A percentile compares a stretch with the other conserved stretches of the same genome.
Evolutionary conservation across 495 filamentous ascomycete genomes (phyloP).

Genomic region (Tuber brumale): DNA sequence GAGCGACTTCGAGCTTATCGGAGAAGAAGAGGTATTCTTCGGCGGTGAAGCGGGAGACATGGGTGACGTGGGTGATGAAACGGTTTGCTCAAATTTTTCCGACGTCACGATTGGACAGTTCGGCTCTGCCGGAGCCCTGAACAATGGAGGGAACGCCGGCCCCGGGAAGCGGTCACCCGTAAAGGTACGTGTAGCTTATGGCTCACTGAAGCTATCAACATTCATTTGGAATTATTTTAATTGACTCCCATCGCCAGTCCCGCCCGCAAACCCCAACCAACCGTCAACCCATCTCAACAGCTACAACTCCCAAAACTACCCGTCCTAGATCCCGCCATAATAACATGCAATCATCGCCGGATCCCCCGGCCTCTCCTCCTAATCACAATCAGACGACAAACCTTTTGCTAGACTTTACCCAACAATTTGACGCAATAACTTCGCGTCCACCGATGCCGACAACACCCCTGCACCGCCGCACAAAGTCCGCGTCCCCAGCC

Average conservation of each 20-base stretch:
- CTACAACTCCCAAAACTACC: slow-evolving; percentile 22
- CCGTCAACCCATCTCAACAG: slow-evolving; percentile 20
- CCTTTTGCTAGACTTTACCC: slow-evolving; percentile 78
- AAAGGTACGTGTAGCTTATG: slow-evolving; percentile 13
- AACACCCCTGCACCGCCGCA: slow-evolving; percentile 39
- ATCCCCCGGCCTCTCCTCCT: slow-evolving; percentile 11
- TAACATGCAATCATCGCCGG: slow-evolving; percentile 10
- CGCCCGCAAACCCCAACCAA: slow-evolving; percentile 31
- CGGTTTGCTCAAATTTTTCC: slow-evolving; percentile 39
- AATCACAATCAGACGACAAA: slow-evolving; percentile 51
- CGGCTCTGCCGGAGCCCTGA: slow-evolving; percentile 12
- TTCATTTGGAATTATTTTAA: not conserved
- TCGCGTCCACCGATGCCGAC: slow-evolving; percentile 19
- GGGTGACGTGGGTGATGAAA: slow-evolving; percentile 27
- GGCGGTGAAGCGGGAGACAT: slow-evolving; percentile 1
- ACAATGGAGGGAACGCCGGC: slow-evolving; percentile 9
- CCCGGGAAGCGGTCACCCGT: slow-evolving; percentile 21
- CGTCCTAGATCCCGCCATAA: slow-evolving; percentile 9
- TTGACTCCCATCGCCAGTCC: slow-evolving; percentile 19
- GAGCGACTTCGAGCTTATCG: slow-evolving; percentile 35
- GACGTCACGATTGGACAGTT: slow-evolving; percentile 29
- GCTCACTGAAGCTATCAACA: not conserved
- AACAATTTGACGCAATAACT: slow-evolving; percentile 59
- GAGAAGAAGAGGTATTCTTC: slow-evolving; percentile 22
- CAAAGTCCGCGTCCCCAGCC: slow-evolving; percentile 34